These are phyloP conservation scores for Ascochyta koolunga DNA, from an alignment of 2,329 filamentous ascomycete species.

Conservation along the genomic window DNA sequence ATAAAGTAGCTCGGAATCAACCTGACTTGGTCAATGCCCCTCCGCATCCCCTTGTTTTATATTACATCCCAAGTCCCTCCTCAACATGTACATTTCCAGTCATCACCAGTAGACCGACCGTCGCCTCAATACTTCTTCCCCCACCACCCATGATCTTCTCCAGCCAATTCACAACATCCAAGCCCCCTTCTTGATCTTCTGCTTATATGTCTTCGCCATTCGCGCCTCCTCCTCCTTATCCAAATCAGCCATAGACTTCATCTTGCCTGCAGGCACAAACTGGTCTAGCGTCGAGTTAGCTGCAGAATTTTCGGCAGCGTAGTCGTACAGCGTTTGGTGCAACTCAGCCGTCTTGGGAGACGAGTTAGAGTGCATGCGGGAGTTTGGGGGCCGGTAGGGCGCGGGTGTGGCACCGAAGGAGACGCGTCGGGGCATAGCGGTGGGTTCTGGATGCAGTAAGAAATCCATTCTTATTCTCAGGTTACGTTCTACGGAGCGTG, in stretches of 20 bases:
- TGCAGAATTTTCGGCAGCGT: background rate
- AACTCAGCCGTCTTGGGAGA: background rate
- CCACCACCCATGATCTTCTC: background rate
- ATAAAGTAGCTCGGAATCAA: too few relatives aligned
- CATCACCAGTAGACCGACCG: background rate
- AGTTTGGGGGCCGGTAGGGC: background rate
- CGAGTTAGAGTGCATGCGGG: background rate
- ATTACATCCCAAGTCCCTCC: too few relatives aligned
- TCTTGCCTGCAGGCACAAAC: slow-evolving; percentile 3
- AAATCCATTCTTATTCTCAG: background rate
- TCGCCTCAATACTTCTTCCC: background rate
- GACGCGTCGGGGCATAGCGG: background rate
- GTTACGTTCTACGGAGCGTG: background rate
- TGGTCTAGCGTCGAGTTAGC: background rate
- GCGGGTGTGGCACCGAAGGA: background rate
- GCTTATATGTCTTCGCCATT: background rate
- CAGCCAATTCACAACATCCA: background rate
- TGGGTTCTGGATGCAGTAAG: background rate
- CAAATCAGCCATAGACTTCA: slow-evolving; percentile 14
- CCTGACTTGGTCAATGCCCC: too few relatives aligned
- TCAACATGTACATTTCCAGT: too few relatives aligned
- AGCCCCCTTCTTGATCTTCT: background rate
- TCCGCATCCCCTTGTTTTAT: too few relatives aligned
- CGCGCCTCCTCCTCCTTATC: slow-evolving; percentile 14
- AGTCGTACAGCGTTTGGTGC: background rate